Evolutionary conservation across 257 asterid species (phyloP).

Genomic region (Ligustrum vulgare): DNA sequence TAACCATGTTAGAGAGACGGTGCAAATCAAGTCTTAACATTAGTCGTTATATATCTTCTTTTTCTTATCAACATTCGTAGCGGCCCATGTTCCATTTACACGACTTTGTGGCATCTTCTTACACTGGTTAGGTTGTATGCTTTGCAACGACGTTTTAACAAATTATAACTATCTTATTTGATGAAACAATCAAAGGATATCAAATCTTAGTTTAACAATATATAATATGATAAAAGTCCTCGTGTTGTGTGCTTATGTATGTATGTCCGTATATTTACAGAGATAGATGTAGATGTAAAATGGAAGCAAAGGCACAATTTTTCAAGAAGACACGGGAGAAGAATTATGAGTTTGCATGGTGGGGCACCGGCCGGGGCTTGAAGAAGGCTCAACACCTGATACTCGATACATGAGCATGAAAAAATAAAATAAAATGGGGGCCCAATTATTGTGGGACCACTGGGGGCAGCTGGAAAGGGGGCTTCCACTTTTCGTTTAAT

Average conservation of each 20-base stretch:
- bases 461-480: constrained; percentile 22
- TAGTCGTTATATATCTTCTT: too few species aligned
- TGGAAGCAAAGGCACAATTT: constrained; percentile 40
- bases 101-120: not conserved
- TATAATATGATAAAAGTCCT: too few species aligned
- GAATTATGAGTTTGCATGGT: constrained; percentile 15
- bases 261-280: not conserved
- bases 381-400: constrained; percentile 21
- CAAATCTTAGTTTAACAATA: too few species aligned
- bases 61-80: not conserved
- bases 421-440: constrained; percentile 21
- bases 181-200: too few species aligned
- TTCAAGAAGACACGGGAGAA: constrained; percentile 22
- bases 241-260: not conserved
- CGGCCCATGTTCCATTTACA: not conserved
- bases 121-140: too few species aligned
- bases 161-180: too few species aligned
- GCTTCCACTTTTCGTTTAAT: constrained; percentile 28
- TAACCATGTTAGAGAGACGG: too few species aligned
- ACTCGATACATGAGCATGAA: constrained; percentile 33
- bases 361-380: constrained; percentile 21
- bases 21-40: not conserved
- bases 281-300: constrained; percentile 33
- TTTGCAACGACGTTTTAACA: too few species aligned
- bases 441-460: not conserved